These are phyloP conservation scores for Hypoxylon sp. DNA, from an alignment of 2,329 filamentous ascomycete species.

Conservation along the genomic window DNA sequence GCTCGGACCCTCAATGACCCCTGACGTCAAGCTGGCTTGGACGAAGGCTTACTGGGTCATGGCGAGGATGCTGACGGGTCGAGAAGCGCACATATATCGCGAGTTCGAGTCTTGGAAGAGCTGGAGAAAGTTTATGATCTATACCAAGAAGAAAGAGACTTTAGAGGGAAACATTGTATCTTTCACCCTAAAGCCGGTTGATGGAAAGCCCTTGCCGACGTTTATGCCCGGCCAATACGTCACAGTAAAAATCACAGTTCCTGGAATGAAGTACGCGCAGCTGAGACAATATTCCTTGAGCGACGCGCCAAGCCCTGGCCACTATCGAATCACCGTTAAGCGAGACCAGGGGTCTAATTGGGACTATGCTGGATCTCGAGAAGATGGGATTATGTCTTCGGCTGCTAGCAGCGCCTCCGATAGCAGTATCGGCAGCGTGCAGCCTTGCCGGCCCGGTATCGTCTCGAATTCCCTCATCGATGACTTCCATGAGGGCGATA, in stretches of 20 bases:
- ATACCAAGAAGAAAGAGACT: constrained; percentile 75
- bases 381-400: constrained; percentile 50
- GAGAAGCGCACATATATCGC: constrained; percentile 75
- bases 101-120: constrained; percentile 74
- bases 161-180: constrained; percentile 74
- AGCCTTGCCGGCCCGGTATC: constrained; percentile 65
- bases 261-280: constrained; percentile 72
- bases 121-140: constrained; percentile 78
- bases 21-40: constrained; percentile 77
- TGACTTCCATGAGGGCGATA: constrained; percentile 71
- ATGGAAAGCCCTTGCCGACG: constrained; percentile 71
- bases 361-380: constrained; percentile 40
- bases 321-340: constrained; percentile 81
- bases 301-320: constrained; percentile 72
- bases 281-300: constrained; percentile 81
- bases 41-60: constrained; percentile 80
- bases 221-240: constrained; percentile 82
- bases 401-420: constrained; percentile 54
- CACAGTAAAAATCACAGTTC: constrained; percentile 72
- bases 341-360: constrained; percentile 69
- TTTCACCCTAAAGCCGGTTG: constrained; percentile 77
- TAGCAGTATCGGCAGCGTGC: constrained; percentile 52
- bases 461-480: constrained; percentile 80
- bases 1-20: constrained; percentile 76
- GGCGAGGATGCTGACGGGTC: constrained; percentile 78